Evolutionary conservation across 495 filamentous ascomycete species (phyloP).

Genomic region (Tuber umbilicatum): DNA sequence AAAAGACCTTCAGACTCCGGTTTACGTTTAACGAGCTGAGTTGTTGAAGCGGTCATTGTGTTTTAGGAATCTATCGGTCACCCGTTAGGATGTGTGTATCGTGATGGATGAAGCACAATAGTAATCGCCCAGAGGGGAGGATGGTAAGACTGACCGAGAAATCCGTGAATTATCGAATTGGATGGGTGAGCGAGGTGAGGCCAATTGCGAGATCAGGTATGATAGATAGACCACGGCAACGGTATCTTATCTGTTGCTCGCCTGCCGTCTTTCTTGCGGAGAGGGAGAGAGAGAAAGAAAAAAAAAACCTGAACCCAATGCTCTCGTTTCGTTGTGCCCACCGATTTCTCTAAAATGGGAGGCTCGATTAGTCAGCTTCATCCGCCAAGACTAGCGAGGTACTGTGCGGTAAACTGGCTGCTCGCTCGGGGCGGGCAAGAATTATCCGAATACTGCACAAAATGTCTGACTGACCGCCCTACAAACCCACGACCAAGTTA

Average conservation of each 20-base stretch:
- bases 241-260: not conserved
- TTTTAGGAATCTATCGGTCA: not conserved
- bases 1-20: constrained; percentile 31
- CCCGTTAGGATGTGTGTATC: not conserved
- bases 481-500: too few relatives aligned
- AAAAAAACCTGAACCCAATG: not conserved
- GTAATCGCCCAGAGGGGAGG: too few relatives aligned
- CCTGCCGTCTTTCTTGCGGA: not conserved
- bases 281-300: not conserved
- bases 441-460: too few relatives aligned
- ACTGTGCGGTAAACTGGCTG: too few relatives aligned
- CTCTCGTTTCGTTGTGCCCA: not conserved
- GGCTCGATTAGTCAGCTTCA: not conserved
- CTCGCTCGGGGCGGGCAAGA: too few relatives aligned
- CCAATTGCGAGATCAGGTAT: not conserved
- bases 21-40: constrained; percentile 22
- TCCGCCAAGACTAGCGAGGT: too few relatives aligned
- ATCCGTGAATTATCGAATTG: not conserved
- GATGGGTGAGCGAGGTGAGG: not conserved
- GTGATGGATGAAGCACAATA: too few relatives aligned
- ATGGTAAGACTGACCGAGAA: not conserved
- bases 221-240: not conserved
- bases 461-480: too few relatives aligned
- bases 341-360: not conserved
- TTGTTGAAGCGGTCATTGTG: constrained; percentile 16